Conservation (phyloP, 169 alveolate genomes). For the Sarcocystis neurona region DNA sequence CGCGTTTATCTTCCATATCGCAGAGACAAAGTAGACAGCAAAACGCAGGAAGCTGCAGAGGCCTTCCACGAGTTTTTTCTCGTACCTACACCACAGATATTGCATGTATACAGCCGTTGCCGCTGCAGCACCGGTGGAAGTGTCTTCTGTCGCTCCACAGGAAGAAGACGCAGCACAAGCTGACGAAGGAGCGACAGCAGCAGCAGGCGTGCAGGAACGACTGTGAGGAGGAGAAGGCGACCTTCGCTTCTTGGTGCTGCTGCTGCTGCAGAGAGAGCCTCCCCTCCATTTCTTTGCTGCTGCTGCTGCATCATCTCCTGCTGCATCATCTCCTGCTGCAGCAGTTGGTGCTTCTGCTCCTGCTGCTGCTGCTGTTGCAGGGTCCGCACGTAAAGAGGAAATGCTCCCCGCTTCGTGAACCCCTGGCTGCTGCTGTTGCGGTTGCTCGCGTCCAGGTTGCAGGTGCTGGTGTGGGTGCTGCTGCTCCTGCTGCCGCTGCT, state of each 20-base stretch:
- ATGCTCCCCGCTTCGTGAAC: background rate
- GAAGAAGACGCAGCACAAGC: background rate
- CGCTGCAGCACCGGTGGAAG: background rate
- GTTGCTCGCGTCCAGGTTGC: too few relatives aligned
- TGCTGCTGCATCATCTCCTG: too few relatives aligned
- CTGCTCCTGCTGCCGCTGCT: too few relatives aligned
- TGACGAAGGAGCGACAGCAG: background rate
- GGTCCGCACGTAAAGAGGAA: background rate
- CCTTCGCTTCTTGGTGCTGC: background rate
- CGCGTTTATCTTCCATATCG: background rate
- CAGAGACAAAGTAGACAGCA: background rate
- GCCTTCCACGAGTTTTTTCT: background rate
- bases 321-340: too few relatives aligned
- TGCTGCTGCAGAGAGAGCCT: background rate
- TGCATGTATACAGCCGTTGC: background rate
- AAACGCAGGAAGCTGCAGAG: constrained; percentile 7
- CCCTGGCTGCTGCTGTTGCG: background rate
- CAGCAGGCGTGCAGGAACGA: too few relatives aligned
- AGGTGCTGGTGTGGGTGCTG: too few relatives aligned
- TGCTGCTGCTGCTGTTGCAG: too few relatives aligned
- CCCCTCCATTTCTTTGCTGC: too few relatives aligned
- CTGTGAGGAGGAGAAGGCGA: too few relatives aligned
- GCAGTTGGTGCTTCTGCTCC: too few relatives aligned
- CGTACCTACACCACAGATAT: constrained; percentile 5
- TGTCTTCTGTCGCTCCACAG: background rate